A percentile compares a stretch with the other conserved stretches of the same genome.
Conservation (phyloP, 164 flowering plant species). For the Liriodendron chinense region DNA sequence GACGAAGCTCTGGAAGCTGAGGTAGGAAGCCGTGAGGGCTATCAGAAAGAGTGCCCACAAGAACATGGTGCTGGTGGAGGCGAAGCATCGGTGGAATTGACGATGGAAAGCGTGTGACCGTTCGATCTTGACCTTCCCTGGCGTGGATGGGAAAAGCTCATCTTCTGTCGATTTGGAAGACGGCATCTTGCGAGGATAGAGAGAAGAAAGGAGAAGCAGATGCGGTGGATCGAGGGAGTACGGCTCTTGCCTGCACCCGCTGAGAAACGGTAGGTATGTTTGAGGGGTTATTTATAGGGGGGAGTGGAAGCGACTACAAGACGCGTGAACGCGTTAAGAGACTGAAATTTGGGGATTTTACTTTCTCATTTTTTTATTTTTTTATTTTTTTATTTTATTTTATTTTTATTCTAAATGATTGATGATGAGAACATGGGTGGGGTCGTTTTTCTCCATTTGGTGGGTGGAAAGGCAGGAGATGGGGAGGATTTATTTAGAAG, state of each 20-base stretch:
- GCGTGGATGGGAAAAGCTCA: conserved; percentile 37
- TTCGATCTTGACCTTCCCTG: conserved; percentile 42
- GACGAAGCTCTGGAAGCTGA: conserved; percentile 18
- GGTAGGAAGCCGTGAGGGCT: conserved; percentile 20
- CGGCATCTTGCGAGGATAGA: conserved; percentile 8
- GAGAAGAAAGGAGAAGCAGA: not conserved
- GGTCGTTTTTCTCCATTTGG: not conserved
- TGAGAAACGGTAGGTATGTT: not conserved
- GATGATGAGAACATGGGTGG: not conserved
- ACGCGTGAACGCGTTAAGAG: conserved; percentile 22
- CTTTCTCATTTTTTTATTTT: not conserved
- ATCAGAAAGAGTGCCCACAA: conserved; percentile 36
- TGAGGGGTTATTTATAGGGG: conserved; percentile 2
- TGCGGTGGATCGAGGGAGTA: not conserved
- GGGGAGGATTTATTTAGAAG: not conserved
- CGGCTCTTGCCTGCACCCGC: conserved; percentile 12
- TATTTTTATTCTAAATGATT: not conserved
- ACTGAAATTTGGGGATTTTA: not conserved
- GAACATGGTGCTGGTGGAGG: conserved; percentile 24
- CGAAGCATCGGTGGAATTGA: conserved; percentile 19
- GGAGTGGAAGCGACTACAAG: not conserved
- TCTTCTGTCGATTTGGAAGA: conserved; percentile 12
- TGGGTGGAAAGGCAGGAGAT: not conserved
- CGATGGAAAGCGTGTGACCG: conserved; percentile 23
- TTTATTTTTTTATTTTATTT: not conserved